Conservation (phyloP, 2,329 filamentous ascomycete genomes). For the Pseudogymnoascus sp. region DNA sequence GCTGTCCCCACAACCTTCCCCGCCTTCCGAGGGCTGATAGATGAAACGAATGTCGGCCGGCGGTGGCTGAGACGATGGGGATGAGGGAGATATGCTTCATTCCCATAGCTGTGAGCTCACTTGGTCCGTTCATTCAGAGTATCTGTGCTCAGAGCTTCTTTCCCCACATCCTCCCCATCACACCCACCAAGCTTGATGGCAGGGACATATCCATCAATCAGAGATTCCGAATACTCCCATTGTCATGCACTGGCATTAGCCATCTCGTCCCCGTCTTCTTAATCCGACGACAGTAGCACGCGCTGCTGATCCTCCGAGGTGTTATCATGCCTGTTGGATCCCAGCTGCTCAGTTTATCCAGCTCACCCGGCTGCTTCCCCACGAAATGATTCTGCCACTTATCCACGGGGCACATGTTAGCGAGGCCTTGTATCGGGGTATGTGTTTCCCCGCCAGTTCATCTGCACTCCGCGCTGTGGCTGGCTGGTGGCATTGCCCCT, state of each 20-base stretch:
- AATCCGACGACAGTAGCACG: not conserved
- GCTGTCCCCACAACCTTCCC: not conserved
- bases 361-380: not conserved
- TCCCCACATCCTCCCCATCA: not conserved
- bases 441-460: not conserved
- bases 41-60: not conserved
- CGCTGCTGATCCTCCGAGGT: not conserved
- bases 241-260: not conserved
- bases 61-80: not conserved
- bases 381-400: not conserved
- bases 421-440: not conserved
- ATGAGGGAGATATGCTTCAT: not conserved
- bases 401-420: not conserved
- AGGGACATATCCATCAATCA: not conserved
- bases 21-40: not conserved
- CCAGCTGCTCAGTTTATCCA: not conserved
- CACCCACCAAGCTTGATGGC: not conserved
- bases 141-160: not conserved
- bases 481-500: not conserved
- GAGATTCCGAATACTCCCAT: not conserved
- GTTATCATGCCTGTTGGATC: not conserved
- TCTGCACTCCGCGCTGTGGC: not conserved
- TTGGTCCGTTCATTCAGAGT: not conserved
- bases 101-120: not conserved
- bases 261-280: not conserved